Evolutionary conservation across 176 grass and related monocot species (phyloP).

Genomic region (maize (Zea mays)): Zm-B73-REFERENCE-NAM-5.0 NC_050101.1:138706501-138707000

Average conservation of each 20-base stretch:
- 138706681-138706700: conserved; percentile 98
- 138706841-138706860: conserved; percentile 96
- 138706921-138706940: conserved; percentile 78
- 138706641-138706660: conserved; percentile 81
- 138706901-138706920: conserved; percentile 53
- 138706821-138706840: conserved; percentile 31
- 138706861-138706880: conserved; percentile 90
- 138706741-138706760: conserved; percentile 53
- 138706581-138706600: conserved; percentile 34
- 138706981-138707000: neutral
- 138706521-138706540: conserved; percentile 96
- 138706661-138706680: conserved; percentile 98
- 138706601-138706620: conserved; percentile 12
- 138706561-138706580: conserved; percentile 31
- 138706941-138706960: conserved; percentile 36
- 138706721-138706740: conserved; percentile 91
- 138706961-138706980: neutral
- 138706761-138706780: conserved; percentile 29
- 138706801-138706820: neutral
- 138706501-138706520: conserved; percentile 92
- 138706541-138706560: conserved; percentile 67
- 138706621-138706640: conserved; percentile 69
- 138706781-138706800: conserved; percentile 1
- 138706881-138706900: conserved; percentile 75
- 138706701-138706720: conserved; percentile 76